Base-by-base conservation (phyloP, 1,284 basidiomycete genomes). In the Prillingera fragicola region DNA sequence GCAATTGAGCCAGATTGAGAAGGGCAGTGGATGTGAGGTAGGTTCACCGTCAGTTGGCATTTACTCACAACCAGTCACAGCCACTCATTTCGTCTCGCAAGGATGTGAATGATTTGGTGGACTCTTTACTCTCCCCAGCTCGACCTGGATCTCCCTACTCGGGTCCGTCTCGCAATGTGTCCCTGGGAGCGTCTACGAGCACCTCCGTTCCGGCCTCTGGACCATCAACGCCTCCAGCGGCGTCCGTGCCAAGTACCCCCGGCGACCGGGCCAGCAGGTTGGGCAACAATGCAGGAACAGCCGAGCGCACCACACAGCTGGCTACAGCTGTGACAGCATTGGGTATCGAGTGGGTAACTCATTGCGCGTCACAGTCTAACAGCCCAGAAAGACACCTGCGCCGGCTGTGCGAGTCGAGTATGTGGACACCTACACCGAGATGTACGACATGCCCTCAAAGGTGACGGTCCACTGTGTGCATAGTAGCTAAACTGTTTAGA, bases 361-460 rank as follows among this genome's bases (percentile, higher is more conserved):
- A 3, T 3, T 5, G 9, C 3, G 13, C 8, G 15, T n/a, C 26
- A 14, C 24, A 13, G 7, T 23, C 19, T 38, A 4, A 40, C 33
- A 13, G 7, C 15, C 33, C 24, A 76, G 77, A 27, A 77, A 77
- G n/a, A 17, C 29, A 22, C 28, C 21, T 15, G 22, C 33, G 19
- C 33, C 41, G n/a, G 39, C 19, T 5, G 45, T 46, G 17, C 37
- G 81, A 27, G 78, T 80, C n/a, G 85, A 89, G 61, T 75, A 88
- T 28, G 79, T 92, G 47, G 86, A 92, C 57, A 78, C 87, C 12
- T 85, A 88, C 53, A 82, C 87, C 56, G 89, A 92, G 62, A 73
- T 92, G 10, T 92, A 87, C 58, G 87, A 91, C 59, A 71, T 91
- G n/a, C 88, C 89, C 1, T 81, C 83, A 60, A 87, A 85, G 75